Base-by-base conservation (phyloP, 1,139 yeast species). In the Suhomyces ambrosiae region DNA sequence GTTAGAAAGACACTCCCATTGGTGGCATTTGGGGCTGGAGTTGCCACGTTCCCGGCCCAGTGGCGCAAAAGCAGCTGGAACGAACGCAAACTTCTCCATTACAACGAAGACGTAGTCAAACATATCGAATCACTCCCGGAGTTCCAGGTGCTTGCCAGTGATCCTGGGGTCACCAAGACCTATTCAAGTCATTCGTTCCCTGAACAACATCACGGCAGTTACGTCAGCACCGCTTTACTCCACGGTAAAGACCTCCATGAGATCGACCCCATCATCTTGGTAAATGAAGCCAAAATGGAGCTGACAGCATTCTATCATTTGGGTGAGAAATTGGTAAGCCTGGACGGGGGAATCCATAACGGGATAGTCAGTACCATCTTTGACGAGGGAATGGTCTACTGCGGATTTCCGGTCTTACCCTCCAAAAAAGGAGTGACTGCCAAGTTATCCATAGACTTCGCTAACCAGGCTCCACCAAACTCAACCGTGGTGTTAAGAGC, bases 351-450 rank as follows among this genome's bases (percentile, higher is more conserved):
- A 37, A 76, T 92, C 22, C 97, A 92, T 54, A 90, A 92, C 48
- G 98, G 98, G 0, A 71, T 90, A 4, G 64, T 90, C 2, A 79
- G 96, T 1, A 83, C 96, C 2, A 63, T 92, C 25, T 54, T 92
- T 32, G 98, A 92, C 59, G 98, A 92, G 58, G 82, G 86, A 0
- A 68, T 92, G 30, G 88, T 96, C 52, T 74, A 81, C 31, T 86
- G 96, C 54, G 97, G 96, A 13, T 92, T 89, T 56, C 81, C 90
- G 5, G 64, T 74, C 22, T 68, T 92, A n/a, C 97, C 98, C 1
- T 79, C 82, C 38, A 77, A 80, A 40, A 72, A 83, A 37, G 97
- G 97, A n/a, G 96, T 92, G 13, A 92, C 98, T 1, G 98, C 96
- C 0, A 74, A 74, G 33, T 66, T 92, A 30, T 66, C 76, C 11